These are phyloP conservation scores for Aegilops speltoides DNA, from an alignment of 176 grass and related monocot genomes.

Conservation along the genomic window DNA sequence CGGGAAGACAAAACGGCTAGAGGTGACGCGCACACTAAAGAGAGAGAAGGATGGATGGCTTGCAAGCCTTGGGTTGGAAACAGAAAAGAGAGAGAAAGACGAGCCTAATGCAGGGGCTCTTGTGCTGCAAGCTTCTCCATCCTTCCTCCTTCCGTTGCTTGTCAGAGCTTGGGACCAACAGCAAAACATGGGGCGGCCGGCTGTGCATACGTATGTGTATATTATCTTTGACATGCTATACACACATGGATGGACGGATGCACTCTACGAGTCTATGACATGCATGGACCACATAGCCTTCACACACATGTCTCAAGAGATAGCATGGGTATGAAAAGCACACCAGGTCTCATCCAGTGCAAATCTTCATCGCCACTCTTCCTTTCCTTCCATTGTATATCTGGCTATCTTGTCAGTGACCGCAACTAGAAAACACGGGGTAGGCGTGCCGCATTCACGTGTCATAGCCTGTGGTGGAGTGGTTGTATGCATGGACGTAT, in stretches of 20 bases:
- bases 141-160: background rate
- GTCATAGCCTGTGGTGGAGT: background rate
- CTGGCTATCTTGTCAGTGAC: background rate
- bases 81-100: slow-evolving; percentile 23
- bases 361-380: background rate
- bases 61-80: slow-evolving; percentile 13
- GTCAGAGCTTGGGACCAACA: background rate
- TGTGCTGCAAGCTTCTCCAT: slow-evolving; percentile 15
- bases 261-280: background rate
- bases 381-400: background rate
- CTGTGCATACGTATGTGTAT: background rate
- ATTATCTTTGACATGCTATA: background rate
- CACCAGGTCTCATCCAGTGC: background rate
- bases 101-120: background rate
- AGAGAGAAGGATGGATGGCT: background rate
- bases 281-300: background rate
- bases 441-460: background rate
- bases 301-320: background rate
- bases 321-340: background rate
- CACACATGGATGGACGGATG: background rate
- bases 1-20: slow-evolving; percentile 5
- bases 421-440: background rate
- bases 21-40: background rate
- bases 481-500: background rate
- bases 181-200: background rate